phyloP scores from a whole-genome alignment of 2,329 filamentous ascomycete species.

The Talaromyces islandicus region DNA sequence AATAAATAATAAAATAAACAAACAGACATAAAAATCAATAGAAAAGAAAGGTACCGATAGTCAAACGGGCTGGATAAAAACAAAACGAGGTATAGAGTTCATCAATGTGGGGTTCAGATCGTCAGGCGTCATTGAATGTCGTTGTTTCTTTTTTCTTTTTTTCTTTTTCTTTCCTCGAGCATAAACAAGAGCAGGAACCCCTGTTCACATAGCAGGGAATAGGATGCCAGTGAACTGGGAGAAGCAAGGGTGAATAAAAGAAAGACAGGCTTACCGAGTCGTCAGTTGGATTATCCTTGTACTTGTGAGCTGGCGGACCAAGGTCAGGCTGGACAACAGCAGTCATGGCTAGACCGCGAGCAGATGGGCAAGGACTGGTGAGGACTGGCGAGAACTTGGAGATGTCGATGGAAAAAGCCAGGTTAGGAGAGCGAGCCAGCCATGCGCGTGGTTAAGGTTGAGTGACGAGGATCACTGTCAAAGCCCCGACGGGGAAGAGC shows the following conservation, averaged over 20 bases:
- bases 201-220: not conserved
- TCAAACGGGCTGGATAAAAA: not conserved
- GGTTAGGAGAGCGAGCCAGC: not conserved
- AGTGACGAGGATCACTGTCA: conserved; percentile 9
- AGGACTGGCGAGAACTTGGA: not conserved
- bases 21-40: not conserved
- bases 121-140: not conserved
- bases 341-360: conserved; percentile 31
- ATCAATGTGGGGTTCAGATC: not conserved
- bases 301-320: conserved; percentile 32
- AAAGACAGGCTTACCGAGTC: conserved; percentile 39
- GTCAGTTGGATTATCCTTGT: conserved; percentile 44
- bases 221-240: not conserved
- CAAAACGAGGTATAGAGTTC: not conserved
- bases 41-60: not conserved
- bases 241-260: conserved; percentile 11
- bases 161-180: not conserved
- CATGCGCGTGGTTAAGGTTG: conserved; percentile 10
- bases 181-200: not conserved
- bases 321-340: conserved; percentile 40
- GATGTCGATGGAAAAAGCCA: not conserved
- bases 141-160: not conserved
- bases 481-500: not conserved
- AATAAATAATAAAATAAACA: not conserved
- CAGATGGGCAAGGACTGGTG: not conserved